Evolutionary conservation across 2,329 filamentous ascomycete genomes (phyloP), one percentile per base, ranked within the genome.

Genomic region (Nakataea oryzae): DNA sequence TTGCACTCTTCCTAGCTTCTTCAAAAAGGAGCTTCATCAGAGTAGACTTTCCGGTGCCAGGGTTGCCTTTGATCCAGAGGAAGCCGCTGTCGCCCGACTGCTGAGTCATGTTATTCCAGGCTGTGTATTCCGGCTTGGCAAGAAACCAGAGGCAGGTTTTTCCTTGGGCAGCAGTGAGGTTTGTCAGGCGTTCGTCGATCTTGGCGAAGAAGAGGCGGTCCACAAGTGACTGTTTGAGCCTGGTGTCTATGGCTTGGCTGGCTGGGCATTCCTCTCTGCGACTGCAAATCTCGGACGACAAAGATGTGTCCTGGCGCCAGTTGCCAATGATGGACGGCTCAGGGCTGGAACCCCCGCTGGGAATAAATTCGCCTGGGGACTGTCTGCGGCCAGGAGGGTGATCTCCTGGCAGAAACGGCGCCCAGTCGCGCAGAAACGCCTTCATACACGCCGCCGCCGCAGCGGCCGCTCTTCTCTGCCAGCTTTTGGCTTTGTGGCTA

Each of bases 11-110:
- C 56, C 67, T 67, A 12, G 62, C 47, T 0, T 66, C 59, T 26
- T 63, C 62, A 8, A 69, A 67, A 27, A 66, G 64, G 34, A 72
- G 74, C 59, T 76, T 79, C 73, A 78, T 78, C 30, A 80, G 62
- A 0, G 75, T 79, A 13, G 75, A 78, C 63, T 78, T 78, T 3
- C 76, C 76, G 1, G 70, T 69, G 13, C 74, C 75, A 13, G 76
- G 74, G 17, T 77, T 75, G 1, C 76, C 76, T 60, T 74, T 76
- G 63, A 80, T 75, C 76, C 76, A 79, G 1, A 80, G 64, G 54
- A 79, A 73, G 6, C 75, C 74, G 59, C 69, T 64, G 59, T 75
- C 70, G 5, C 70, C 62, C 7, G 57, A 9, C 17, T 69, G 62
- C 4, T 68, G 69, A 1, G 57, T 41, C 0, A 62, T 13, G 63